These are phyloP conservation scores for Candida insectalens DNA, from an alignment of 805 yeast genomes.

Conservation along the genomic window DNA sequence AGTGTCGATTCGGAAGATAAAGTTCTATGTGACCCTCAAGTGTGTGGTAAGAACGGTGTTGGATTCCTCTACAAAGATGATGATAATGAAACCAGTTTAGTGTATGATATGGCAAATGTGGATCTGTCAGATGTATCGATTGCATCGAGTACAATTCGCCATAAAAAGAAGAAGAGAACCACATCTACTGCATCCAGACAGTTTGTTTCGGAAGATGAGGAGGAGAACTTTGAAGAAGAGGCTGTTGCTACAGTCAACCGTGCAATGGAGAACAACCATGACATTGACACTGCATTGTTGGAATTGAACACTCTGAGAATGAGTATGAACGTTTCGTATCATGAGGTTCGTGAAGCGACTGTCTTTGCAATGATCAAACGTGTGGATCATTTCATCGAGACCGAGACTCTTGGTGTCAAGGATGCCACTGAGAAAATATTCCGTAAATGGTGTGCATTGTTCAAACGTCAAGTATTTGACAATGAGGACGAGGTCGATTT, in stretches of 20 bases:
- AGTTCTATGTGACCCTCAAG: slow-evolving; percentile 21
- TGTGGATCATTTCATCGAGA: slow-evolving; percentile 62
- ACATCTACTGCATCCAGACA: slow-evolving; percentile 25
- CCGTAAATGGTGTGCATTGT: slow-evolving; percentile 72
- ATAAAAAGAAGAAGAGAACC: slow-evolving; percentile 29
- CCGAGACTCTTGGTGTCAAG: slow-evolving; percentile 67
- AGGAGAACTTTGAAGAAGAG: slow-evolving; percentile 74
- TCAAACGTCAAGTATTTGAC: slow-evolving; percentile 79
- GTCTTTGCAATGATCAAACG: slow-evolving; percentile 60
- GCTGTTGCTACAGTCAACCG: slow-evolving; percentile 91
- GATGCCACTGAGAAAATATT: slow-evolving; percentile 73
- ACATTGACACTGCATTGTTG: slow-evolving; percentile 81
- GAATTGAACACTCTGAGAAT: slow-evolving; percentile 92
- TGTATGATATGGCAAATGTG: slow-evolving; percentile 32
- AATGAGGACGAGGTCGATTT: slow-evolving; percentile 70
- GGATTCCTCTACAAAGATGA: slow-evolving; percentile 43
- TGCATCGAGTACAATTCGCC: slow-evolving; percentile 34
- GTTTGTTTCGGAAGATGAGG: slow-evolving; percentile 30
- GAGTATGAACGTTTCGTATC: slow-evolving; percentile 95
- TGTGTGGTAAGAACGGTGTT: slow-evolving; percentile 39
- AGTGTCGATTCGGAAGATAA: slow-evolving; percentile 7
- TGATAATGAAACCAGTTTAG: slow-evolving; percentile 28
- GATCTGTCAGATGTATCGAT: slow-evolving; percentile 41
- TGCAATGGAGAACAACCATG: slow-evolving; percentile 88
- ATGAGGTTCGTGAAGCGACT: slow-evolving; percentile 83